Base-by-base conservation (phyloP, 306 rosid genomes). In the Fragaria ananassa region DNA sequence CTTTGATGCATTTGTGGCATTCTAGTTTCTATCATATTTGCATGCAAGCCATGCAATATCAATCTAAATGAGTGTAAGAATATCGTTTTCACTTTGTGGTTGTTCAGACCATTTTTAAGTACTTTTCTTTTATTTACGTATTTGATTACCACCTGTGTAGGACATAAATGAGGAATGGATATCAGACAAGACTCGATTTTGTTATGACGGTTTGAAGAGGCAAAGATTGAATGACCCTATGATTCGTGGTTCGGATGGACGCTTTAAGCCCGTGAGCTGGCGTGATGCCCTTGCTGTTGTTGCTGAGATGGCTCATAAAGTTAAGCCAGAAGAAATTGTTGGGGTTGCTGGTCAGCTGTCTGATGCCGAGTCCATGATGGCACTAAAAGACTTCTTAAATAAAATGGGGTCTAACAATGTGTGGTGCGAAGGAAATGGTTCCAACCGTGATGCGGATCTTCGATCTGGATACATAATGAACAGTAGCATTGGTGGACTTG, bases 131-230 rank as follows among this genome's bases (percentile, higher is more conserved):
- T 8, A 5, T 72, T 42, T 72, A 23, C n/a, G 29, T 70, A 23
- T 44, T 62, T 2, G 47, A 61, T 79, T 79, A 45, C 64, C 62
- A 44, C 79, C 76, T 61, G 29, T 76, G 62, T 87, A 96, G 99
- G 98, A 92, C 82, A 91, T 96, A 80, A 96, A 96, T 85, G 99
- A 96, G 83, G 99, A 96, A 81, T 96, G 99, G 98, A 96, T 96
- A 85, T 96, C 99, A 49, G 99, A 96, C 84, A 96, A 96, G 84
- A 96, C 98, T 80, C 98, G 98, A 56, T 96, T 96, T 68, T 91
- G 93, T 74, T 96, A 92, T 86, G 99, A 96, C 77, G 99, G 99
- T 78, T 90, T 96, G 85, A 96, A 96, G 88, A 96, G 99, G 81
- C 99, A 96, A 85, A 92, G 99, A 82, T 82, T 96, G 74, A 96